Conservation (phyloP, 805 yeast species). For the Hyphopichia homilentoma region DNA sequence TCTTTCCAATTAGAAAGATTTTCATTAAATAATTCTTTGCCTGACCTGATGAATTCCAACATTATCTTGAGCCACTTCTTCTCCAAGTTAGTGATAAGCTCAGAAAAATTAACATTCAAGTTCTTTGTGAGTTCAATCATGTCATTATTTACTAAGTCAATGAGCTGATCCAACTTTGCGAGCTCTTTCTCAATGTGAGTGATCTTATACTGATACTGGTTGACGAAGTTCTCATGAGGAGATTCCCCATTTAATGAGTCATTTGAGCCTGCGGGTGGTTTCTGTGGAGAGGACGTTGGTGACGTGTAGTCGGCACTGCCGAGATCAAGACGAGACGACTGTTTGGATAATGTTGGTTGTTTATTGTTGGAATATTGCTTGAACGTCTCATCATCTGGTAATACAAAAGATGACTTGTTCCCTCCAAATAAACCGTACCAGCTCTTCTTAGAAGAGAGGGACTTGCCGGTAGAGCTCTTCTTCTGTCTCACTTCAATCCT, state of each 20-base stretch:
- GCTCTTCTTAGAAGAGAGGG: constrained; percentile 23
- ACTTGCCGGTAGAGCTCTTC: constrained; percentile 7
- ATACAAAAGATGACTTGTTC: constrained; percentile 14
- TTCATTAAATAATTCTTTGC: constrained; percentile 29
- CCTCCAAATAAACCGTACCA: constrained; percentile 47
- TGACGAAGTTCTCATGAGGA: constrained; percentile 2
- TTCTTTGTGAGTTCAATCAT: constrained; percentile 40
- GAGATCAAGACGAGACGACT: neutral
- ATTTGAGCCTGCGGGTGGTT: neutral
- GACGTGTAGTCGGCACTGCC: neutral
- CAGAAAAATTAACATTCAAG: constrained; percentile 37
- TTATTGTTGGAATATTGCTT: too few relatives aligned
- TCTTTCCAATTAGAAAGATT: constrained; percentile 32
- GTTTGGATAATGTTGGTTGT: constrained; percentile 7
- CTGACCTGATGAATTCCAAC: constrained; percentile 33
- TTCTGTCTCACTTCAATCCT: constrained; percentile 26
- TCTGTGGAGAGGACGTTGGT: constrained; percentile 2
- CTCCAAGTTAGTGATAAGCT: constrained; percentile 37
- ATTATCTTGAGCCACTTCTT: constrained; percentile 35
- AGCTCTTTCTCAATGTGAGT: constrained; percentile 39
- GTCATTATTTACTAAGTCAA: constrained; percentile 40
- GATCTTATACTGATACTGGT: constrained; percentile 24
- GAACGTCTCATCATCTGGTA: constrained; percentile 5
- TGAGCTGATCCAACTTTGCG: constrained; percentile 45
- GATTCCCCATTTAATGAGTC: neutral